Conservation (phyloP, 2,329 filamentous ascomycete genomes). For the Corynespora cassiicola region DNA sequence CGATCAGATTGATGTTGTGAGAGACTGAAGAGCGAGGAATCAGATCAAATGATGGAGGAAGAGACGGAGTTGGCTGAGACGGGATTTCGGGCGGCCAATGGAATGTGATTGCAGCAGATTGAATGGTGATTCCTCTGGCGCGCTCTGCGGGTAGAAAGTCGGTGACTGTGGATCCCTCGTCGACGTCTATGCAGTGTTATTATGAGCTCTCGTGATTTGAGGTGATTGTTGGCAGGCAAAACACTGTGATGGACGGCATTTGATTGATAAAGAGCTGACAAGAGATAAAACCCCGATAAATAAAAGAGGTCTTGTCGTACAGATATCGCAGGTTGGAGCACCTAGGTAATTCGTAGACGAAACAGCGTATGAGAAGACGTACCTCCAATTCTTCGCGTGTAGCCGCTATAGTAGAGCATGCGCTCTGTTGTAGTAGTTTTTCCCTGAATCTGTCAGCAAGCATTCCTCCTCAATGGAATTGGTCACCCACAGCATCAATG, state of each 20-base stretch:
- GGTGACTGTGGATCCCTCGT: constrained; percentile 95
- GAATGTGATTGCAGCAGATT: constrained; percentile 95
- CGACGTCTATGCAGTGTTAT: constrained; percentile 69
- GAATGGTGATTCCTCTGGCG: constrained; percentile 93
- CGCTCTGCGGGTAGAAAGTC: constrained; percentile 95
- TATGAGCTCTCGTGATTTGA: neutral
- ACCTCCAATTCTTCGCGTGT: constrained; percentile 83
- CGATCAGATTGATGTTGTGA: constrained; percentile 70
- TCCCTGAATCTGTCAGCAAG: constrained; percentile 58
- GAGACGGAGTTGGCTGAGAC: constrained; percentile 24
- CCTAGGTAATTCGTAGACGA: too few relatives aligned
- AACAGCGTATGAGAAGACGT: constrained; percentile 24
- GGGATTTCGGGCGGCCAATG: constrained; percentile 71
- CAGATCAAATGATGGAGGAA: constrained; percentile 36
- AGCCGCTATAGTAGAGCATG: constrained; percentile 96
- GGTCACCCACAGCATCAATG: constrained; percentile 80
- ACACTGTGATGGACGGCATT: neutral
- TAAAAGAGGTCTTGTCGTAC: too few relatives aligned
- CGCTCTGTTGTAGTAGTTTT: constrained; percentile 99
- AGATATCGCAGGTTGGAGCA: too few relatives aligned
- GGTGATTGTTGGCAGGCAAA: neutral
- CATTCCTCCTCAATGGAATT: neutral
- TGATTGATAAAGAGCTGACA: neutral
- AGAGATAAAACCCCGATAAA: neutral
- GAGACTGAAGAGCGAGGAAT: constrained; percentile 58